Conservation (phyloP, 352 stramenopile species). For the Detonula confervacea region DNA sequence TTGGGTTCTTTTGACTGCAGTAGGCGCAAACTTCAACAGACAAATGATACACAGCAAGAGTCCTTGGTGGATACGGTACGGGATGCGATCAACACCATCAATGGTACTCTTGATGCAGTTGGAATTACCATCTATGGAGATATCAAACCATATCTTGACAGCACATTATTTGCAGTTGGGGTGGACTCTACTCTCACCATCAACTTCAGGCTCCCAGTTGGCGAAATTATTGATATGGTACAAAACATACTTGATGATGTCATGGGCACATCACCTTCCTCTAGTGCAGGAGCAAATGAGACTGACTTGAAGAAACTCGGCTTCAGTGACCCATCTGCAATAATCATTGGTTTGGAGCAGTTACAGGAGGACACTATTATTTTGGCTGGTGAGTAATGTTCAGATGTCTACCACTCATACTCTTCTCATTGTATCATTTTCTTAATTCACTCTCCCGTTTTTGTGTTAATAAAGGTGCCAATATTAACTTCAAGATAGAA, state of each 20-base stretch:
- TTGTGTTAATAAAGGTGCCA: not conserved
- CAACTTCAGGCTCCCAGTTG: slow-evolving; percentile 12
- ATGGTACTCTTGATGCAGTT: slow-evolving; percentile 12
- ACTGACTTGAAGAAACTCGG: no score
- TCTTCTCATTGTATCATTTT: no score
- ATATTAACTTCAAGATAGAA: not conserved
- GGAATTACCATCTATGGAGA: slow-evolving; percentile 18
- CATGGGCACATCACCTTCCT: no score
- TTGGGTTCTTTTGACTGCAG: slow-evolving; percentile 10
- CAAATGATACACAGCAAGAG: not conserved
- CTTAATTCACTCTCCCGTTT: no score
- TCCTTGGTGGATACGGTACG: slow-evolving; percentile 17
- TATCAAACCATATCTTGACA: slow-evolving; percentile 26
- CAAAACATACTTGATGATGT: no score
- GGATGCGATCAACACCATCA: slow-evolving; percentile 21
- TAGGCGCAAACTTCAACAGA: slow-evolving; percentile 9
- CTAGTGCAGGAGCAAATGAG: no score
- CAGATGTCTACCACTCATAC: no score
- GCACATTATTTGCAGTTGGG: slow-evolving; percentile 12
- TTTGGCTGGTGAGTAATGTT: no score
- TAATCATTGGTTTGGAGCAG: no score
- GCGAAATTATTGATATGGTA: slow-evolving; percentile 6
- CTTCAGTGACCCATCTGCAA: no score
- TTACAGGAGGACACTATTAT: no score
- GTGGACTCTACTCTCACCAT: slow-evolving; percentile 1